Base-by-base conservation (phyloP, 768 basidiomycete species). In the Gloeophyllum trabeum region DNA sequence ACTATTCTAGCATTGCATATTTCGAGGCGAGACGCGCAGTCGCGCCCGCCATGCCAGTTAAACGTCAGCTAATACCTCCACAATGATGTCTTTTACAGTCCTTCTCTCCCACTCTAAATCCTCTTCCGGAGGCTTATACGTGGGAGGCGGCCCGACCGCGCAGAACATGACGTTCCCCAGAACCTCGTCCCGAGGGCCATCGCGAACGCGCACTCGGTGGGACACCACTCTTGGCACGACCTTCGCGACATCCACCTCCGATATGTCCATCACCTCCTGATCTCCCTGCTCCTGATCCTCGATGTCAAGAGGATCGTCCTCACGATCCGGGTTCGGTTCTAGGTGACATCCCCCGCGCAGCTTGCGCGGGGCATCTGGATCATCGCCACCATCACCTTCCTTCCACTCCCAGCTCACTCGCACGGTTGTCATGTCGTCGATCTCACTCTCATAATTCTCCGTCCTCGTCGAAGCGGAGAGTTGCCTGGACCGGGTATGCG, bases 181-280 rank as follows among this genome's bases (percentile, higher is more conserved):
- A 2, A 85, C 59, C 54, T 88, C 81, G 44, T 85, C 81, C 45
- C 75, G 65, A 1, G 81, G 81, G 1, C 81, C 75, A 54, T 77
- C 71, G 26, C 84, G 67, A 43, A 85, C 71, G 39, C 80, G 67
- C 46, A 90, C 53, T 7, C 87, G 79, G 60, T 90, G 87, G 5
- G 81, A 79, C 23, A 89, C 69, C 0, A 80, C 75, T 18, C 82
- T 63, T 25, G 82, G 82, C 47, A 84, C 72, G 22, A 86, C 76
- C 45, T 81, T 70, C 43, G 81, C 81, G 47, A 85, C 68, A 50
- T 89, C 81, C 43, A 78, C 77, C 55, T 85, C 81, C 4, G 79
- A 79, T 3, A 83, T 76, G 44, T 82, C 81, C 47, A 80, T 50
- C 35, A 57, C 51, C 21, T 51, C 28, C 10, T 10, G 10, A 16